A percentile compares a stretch with the other conserved stretches of the same genome.
Evolutionary conservation across 2,329 filamentous ascomycete genomes (phyloP).

Genomic region (Didymella arachidicola): DNA sequence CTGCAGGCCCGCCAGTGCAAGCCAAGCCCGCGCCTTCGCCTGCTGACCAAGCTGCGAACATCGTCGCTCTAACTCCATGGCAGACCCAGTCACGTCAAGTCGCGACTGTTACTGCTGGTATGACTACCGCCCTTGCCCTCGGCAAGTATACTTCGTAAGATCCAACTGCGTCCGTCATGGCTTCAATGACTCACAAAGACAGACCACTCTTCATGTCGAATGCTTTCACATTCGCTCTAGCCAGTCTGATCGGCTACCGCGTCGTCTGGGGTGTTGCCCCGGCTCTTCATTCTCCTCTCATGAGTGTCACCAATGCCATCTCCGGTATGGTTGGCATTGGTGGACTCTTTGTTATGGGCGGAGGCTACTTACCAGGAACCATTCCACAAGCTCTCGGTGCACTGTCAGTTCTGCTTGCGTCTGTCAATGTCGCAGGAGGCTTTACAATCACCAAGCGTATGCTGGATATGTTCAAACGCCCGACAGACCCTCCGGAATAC

Average conservation of each 20-base stretch:
- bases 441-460: slow-evolving; percentile 94
- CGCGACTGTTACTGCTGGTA: slow-evolving; percentile 74
- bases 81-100: slow-evolving; percentile 82
- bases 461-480: slow-evolving; percentile 72
- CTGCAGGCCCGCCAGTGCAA: slow-evolving; percentile 66
- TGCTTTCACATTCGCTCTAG: slow-evolving; percentile 82
- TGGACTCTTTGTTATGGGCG: slow-evolving; percentile 87
- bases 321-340: slow-evolving; percentile 89
- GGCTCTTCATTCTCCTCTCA: slow-evolving; percentile 84
- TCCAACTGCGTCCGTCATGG: not conserved
- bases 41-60: slow-evolving; percentile 58
- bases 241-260: slow-evolving; percentile 85
- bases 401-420: slow-evolving; percentile 80
- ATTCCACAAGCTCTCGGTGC: slow-evolving; percentile 81
- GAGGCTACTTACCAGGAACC: slow-evolving; percentile 68
- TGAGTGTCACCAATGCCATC: slow-evolving; percentile 94
- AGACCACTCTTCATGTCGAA: slow-evolving; percentile 85
- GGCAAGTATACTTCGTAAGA: slow-evolving; percentile 75
- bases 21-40: slow-evolving; percentile 51
- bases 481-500: slow-evolving; percentile 87
- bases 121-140: slow-evolving; percentile 76
- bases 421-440: slow-evolving; percentile 86
- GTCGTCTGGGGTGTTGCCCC: slow-evolving; percentile 87
- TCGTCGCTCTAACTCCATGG: slow-evolving; percentile 78
- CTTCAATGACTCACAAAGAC: slow-evolving; percentile 5